Base-by-base conservation (phyloP, 768 basidiomycete species). In the Lactifluus pinguis region DNA sequence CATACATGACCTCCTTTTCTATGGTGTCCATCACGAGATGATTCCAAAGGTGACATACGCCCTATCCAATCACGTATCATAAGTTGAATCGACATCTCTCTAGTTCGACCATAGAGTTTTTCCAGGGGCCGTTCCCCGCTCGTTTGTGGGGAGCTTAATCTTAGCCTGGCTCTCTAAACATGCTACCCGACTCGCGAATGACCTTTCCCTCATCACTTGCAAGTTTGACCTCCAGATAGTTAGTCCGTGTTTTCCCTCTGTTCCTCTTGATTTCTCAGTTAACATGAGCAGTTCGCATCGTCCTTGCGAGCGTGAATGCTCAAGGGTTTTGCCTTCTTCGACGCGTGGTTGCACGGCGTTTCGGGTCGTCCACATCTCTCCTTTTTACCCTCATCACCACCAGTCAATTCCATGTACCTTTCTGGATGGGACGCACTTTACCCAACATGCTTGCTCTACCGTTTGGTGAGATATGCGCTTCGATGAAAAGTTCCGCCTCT, bases 361-460 rank as follows among this genome's bases (percentile, higher is more conserved):
- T 86, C 65, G 92, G 89, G 15, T 71, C 75, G 2, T 69, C 71
- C 3, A 79, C 85, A 0, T 76, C 83, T 14, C 67, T 78, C 15
- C 77, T 82, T 67, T 95, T 86, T 70, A 72, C 80, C 1, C 63
- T 94, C 0, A 69, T 97, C n/a, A 83, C 84, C 4, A 78, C 83
- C 65, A 83, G 86, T 0, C 93, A 95, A 69, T 98, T 97, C 69
- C 97, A 98, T 69, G 69, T 95, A 6, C 85, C 86, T 7, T 99
- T 92, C 71, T 98, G 92, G 86, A 90, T 93, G 78, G 85, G 93
- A 2, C 75, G 97, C 56, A 97, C 95, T 0, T 72, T 98, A 7
- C 95, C 97, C 1, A 99, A 98, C 71, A 95, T 93, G 85, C 85
- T 94, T 63, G 93, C 93, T 4, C 74, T 94, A 17, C 75, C 88